Conservation (phyloP, 306 rosid genomes). For the Corylus avellana region DNA sequence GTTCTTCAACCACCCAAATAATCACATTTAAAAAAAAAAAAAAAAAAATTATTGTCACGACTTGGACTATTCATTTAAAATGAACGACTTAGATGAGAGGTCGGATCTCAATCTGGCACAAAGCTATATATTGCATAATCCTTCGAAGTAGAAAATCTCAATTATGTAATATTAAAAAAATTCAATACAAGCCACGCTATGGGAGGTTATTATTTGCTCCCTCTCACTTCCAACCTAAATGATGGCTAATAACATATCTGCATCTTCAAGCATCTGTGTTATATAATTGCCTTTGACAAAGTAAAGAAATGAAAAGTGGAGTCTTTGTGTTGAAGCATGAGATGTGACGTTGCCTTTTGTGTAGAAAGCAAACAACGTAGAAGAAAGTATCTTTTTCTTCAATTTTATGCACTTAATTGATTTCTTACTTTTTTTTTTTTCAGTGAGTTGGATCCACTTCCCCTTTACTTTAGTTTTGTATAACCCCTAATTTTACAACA, state of each 20-base stretch:
- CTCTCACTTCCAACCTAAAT: constrained; percentile 30
- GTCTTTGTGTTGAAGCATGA: not conserved
- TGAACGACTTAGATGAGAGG: too few species aligned
- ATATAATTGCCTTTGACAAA: constrained; percentile 12
- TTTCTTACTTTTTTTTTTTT: not conserved
- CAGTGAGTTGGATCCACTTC: not conserved
- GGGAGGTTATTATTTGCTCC: constrained; percentile 9
- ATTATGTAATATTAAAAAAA: not conserved
- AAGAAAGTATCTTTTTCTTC: not conserved
- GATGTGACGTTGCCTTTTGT: not conserved
- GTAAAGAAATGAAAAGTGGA: constrained; percentile 12
- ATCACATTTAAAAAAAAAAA: too few species aligned
- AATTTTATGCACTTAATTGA: not conserved
- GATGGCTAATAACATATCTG: constrained; percentile 19
- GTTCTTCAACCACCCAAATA: too few species aligned
- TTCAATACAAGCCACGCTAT: not conserved
- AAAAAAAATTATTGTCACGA: too few species aligned
- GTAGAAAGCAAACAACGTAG: not conserved
- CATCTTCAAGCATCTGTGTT: constrained; percentile 23
- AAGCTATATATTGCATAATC: too few species aligned
- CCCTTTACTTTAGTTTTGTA: not conserved
- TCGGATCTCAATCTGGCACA: too few species aligned
- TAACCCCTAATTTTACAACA: too few species aligned
- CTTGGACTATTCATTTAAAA: too few species aligned
- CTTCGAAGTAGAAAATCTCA: not conserved